Evolutionary conservation across 2,329 filamentous ascomycete species (phyloP), one percentile per base, ranked within the genome.

Genomic region (Trichoderma sp.): DNA sequence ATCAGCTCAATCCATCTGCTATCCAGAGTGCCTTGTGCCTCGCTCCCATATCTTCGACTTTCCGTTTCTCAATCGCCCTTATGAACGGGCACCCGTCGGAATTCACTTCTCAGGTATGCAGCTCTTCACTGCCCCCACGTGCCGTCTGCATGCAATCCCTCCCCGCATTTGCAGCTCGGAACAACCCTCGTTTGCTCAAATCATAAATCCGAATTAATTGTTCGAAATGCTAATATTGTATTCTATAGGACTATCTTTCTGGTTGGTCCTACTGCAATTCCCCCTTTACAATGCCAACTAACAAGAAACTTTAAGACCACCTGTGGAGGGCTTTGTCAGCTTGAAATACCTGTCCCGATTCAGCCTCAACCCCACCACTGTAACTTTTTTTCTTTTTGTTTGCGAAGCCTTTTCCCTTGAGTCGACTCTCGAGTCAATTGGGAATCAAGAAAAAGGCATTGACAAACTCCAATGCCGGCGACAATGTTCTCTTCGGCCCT

Each of bases 81-180:
- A 95, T 95, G 93, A 93, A 92, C 93, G 93, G 93, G 89, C 92
- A 92, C 90, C 89, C 90, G 87, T 94, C 93, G 86, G 90, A 93
- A 86, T 95, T 95, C 89, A 95, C 93, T 88, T 95, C 93, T 87
- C 93, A 95, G 91, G 93, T 94, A 92, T 78, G 79, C 60, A 33
- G 31, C 60, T 63, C 35, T 45, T 45, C 41, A 38, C 35, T 45
- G 41, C 16, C 41, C 69, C 27, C 68, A 62, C 74, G 74, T 68
- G 56, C 41, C 11, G 6, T 66, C 38, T 38, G 21, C 41, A 41
- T 24, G n/a, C 16, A n/a, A 27, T 29, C 24, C 21, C 21, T 29
- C 18, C 35, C 65, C 35, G 31, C 41, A 29, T 63, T 33, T 27
- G 68, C 33, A 50, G 56, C 18, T 50, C 18, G 35, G 41, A 41